phyloP scores from a whole-genome alignment of 495 filamentous ascomycete genomes.

The Penicillium desertorum region DNA sequence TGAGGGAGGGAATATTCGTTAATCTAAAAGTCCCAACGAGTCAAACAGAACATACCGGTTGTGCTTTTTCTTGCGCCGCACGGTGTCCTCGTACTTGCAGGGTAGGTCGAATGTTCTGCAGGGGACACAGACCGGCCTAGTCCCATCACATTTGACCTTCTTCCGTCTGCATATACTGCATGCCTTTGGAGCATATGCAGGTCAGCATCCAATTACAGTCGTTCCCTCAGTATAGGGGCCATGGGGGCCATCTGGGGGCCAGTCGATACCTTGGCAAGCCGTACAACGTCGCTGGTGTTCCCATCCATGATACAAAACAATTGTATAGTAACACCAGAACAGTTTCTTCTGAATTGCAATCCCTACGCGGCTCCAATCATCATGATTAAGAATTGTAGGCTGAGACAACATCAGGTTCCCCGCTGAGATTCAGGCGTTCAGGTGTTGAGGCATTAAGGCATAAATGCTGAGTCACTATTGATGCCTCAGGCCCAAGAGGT shows the following conservation, averaged over 20 bases:
- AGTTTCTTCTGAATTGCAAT: background rate
- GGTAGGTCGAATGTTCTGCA: slow-evolving; percentile 15
- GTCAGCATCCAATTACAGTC: background rate
- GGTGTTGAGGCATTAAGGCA: background rate
- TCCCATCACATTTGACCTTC: slow-evolving; percentile 22
- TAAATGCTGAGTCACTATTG: background rate
- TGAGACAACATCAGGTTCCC: background rate
- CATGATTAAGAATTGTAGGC: background rate
- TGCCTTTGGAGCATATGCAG: slow-evolving; percentile 6
- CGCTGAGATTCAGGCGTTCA: background rate
- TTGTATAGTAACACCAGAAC: background rate
- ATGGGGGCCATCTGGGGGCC: background rate
- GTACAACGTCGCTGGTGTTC: slow-evolving; percentile 4
- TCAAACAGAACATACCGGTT: slow-evolving; percentile 3
- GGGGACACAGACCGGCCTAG: slow-evolving; percentile 11
- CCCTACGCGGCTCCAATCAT: background rate
- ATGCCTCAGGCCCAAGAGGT: slow-evolving; percentile 2
- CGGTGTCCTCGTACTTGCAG: slow-evolving; percentile 12
- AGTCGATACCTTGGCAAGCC: slow-evolving; percentile 5
- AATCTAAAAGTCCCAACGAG: background rate
- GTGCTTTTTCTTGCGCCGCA: background rate
- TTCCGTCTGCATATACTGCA: slow-evolving; percentile 15
- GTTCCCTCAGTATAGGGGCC: background rate
- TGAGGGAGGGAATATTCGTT: background rate
- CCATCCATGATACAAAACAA: background rate